Percentiles rank a stretch among this genome's conserved stretches.
phyloP scores from a whole-genome alignment of 1,284 basidiomycete genomes.

The Rhodotorula glutinis region DNA sequence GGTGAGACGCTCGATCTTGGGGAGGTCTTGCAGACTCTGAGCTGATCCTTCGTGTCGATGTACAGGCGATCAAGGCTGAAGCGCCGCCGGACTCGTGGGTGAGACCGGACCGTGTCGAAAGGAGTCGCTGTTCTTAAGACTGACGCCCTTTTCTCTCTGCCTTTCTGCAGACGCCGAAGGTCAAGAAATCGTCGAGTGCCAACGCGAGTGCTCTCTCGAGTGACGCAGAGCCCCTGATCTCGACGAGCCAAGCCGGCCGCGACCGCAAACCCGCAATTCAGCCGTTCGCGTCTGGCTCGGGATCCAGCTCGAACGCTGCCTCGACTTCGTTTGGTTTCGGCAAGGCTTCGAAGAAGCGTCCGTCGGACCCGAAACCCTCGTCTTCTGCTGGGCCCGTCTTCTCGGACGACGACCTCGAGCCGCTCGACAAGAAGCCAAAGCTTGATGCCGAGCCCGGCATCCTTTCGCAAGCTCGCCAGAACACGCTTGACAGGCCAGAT shows the following conservation, averaged over 20 bases:
- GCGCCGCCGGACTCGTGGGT: conserved; percentile 6
- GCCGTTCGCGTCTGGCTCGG: conserved; percentile 5
- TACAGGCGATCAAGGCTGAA: conserved; percentile 10
- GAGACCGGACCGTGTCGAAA: not conserved
- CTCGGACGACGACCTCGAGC: conserved; percentile 6
- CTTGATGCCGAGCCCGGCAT: conserved; percentile 10
- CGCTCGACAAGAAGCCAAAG: conserved; percentile 22
- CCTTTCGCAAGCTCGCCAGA: conserved; percentile 9
- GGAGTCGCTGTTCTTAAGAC: not conserved
- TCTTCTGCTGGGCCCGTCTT: conserved; percentile 11
- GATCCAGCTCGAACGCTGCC: not conserved
- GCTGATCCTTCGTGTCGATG: not conserved
- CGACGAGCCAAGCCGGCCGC: not conserved
- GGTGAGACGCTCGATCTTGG: not conserved
- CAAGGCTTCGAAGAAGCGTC: conserved; percentile 19
- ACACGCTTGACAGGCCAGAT: not conserved
- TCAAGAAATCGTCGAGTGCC: not conserved
- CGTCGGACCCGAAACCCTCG: not conserved
- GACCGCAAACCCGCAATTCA: not conserved
- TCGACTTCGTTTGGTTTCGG: not conserved
- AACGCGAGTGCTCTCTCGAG: not conserved
- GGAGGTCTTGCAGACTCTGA: not conserved
- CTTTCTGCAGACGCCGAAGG: conserved; percentile 1
- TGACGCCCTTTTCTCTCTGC: not conserved
- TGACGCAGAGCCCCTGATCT: not conserved